Percentiles rank a stretch among this genome's conserved stretches.
Conservation (phyloP, 2,329 filamentous ascomycete species). For the Magnaporthiopsis rhizophila region DNA sequence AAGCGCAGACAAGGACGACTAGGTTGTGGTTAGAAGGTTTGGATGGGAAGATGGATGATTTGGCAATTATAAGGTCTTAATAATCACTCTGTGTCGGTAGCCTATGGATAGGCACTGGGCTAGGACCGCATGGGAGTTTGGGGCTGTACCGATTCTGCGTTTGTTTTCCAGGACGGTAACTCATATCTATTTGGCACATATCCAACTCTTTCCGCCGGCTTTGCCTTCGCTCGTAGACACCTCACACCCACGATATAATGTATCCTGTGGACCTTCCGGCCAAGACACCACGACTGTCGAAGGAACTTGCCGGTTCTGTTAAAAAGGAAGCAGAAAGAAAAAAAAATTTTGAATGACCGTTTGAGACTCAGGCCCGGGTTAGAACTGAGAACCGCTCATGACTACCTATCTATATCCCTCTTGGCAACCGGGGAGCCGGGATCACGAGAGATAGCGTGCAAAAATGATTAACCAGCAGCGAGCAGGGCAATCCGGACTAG, state of each 20-base stretch:
- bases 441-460: no score
- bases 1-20: conserved; percentile 52
- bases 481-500: background rate
- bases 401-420: background rate
- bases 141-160: background rate
- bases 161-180: background rate
- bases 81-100: background rate
- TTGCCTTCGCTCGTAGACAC: background rate
- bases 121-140: background rate
- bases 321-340: no score
- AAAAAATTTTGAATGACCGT: background rate
- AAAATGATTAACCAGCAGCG: background rate
- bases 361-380: background rate
- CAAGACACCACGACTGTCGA: background rate
- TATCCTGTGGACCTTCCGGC: background rate
- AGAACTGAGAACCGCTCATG: background rate
- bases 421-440: background rate
- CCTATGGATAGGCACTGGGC: background rate
- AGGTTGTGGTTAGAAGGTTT: conserved; percentile 5
- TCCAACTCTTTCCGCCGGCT: background rate
- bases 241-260: background rate
- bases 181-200: background rate
- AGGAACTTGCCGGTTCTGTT: background rate
- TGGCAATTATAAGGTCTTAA: background rate
- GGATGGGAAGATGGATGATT: background rate